phyloP scores from a whole-genome alignment of 2,329 filamentous ascomycete species.

The Torrubiella hemipterigena region DNA sequence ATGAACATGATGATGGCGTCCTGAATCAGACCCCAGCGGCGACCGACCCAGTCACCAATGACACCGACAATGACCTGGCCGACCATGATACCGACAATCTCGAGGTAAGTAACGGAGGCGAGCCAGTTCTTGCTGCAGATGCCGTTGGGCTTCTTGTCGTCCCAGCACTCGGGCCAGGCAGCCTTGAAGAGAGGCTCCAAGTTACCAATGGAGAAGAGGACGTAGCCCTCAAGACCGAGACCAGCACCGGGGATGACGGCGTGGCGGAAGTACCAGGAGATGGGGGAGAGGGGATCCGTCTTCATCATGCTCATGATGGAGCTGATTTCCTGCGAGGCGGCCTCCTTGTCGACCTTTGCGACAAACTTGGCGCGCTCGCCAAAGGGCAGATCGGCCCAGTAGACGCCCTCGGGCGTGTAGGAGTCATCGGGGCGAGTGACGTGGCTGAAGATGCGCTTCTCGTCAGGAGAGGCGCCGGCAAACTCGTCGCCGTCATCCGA shows the following conservation, averaged over 20 bases:
- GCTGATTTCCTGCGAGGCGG: constrained; percentile 54
- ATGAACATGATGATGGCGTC: constrained; percentile 90
- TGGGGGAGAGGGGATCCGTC: constrained; percentile 68
- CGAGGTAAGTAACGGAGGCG: constrained; percentile 75
- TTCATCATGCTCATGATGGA: constrained; percentile 71
- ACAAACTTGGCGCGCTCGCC: constrained; percentile 64
- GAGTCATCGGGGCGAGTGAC: constrained; percentile 81
- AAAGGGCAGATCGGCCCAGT: constrained; percentile 83
- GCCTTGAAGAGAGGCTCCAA: constrained; percentile 69
- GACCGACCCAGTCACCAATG: constrained; percentile 65
- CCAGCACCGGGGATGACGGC: constrained; percentile 88
- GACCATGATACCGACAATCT: constrained; percentile 89
- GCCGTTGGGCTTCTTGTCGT: constrained; percentile 24
- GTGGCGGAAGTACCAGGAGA: constrained; percentile 82
- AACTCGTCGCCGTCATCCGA: constrained; percentile 37
- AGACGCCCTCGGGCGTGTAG: constrained; percentile 69
- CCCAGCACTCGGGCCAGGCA: constrained; percentile 73
- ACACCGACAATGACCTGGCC: constrained; percentile 80
- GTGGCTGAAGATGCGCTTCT: constrained; percentile 57
- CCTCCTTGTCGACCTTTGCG: constrained; percentile 55
- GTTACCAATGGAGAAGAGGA: constrained; percentile 94
- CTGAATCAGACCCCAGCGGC: constrained; percentile 91
- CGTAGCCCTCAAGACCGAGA: constrained; percentile 86
- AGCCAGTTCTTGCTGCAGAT: constrained; percentile 74
- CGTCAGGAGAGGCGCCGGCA: constrained; percentile 30